These are phyloP conservation scores for Eucalyptus leucophloia DNA, from an alignment of 345 rosid genomes.

Conservation along the genomic window DNA sequence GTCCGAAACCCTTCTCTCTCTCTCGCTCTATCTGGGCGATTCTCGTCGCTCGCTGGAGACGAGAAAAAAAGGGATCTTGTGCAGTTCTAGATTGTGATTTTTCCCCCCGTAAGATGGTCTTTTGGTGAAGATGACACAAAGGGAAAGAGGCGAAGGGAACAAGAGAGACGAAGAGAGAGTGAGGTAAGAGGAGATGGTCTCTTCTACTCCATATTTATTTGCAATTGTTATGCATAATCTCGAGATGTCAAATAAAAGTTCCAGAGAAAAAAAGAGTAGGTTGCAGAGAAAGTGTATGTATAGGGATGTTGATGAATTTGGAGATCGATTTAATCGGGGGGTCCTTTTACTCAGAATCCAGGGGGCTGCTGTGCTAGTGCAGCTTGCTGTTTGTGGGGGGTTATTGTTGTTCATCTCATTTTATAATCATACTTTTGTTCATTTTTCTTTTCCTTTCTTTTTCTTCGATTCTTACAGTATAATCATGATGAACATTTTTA, in stretches of 20 bases:
- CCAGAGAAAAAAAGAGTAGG: constrained; percentile 4
- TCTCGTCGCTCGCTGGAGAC: constrained; percentile 22
- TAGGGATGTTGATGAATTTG: constrained; percentile 40
- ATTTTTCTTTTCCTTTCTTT: constrained; percentile 1
- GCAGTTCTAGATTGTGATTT: not conserved
- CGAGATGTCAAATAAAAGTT: constrained; percentile 13
- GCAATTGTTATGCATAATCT: constrained; percentile 41
- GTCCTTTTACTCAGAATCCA: not conserved
- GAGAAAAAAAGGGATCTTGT: not conserved
- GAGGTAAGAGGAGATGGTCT: constrained; percentile 38
- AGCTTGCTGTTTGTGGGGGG: constrained; percentile 19
- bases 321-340: constrained; percentile 6
- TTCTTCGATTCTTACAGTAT: constrained; percentile 15
- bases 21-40: constrained; percentile 10
- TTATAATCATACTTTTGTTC: constrained; percentile 30
- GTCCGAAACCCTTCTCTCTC: not conserved
- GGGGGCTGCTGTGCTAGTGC: constrained; percentile 1
- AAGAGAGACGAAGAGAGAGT: not conserved
- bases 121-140: not conserved
- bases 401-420: constrained; percentile 22
- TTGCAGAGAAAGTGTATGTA: constrained; percentile 53
- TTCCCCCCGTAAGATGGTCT: not conserved
- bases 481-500: constrained; percentile 28
- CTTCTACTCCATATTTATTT: constrained; percentile 23
- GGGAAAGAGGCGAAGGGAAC: not conserved